Evolutionary conservation across 345 rosid species (phyloP), one percentile per base, ranked within the genome.

Genomic region (Gossypium ekmanianum): DNA sequence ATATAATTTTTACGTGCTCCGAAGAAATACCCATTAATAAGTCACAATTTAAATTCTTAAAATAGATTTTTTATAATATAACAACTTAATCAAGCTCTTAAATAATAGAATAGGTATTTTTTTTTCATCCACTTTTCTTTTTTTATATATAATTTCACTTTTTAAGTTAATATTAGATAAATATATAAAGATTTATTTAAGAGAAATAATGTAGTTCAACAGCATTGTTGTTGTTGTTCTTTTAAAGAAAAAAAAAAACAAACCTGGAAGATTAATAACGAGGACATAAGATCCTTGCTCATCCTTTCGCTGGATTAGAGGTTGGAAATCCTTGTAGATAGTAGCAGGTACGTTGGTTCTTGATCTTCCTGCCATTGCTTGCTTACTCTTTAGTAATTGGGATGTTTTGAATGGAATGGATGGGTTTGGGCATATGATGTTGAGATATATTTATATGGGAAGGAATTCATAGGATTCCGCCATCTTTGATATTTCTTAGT

Each of bases 261-360:
- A 69, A 69, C 73, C 73, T 51, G 45, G 59, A 4, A 69, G 61
- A 69, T 69, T 58, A 69, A 69, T 27, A 10, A 27, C 8, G 3
- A 69, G 45, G 52, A 51, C 10, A 27, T 69, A 1, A 3, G 59
- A 61, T 27, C 24, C 59, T 27, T 27, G 61, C 13, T 69, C 73
- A 27, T 69, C 61, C 73, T 27, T 51, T 0, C 10, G 45, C 4
- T 69, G 45, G 1, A 11, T 16, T 9, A 16, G 44, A 13, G 73
- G 59, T 0, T 9, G 26, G 26, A 51, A 69, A 69, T 69, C 73
- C 22, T 69, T 41, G 13, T 50, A 51, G 18, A 17, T 11, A 10
- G 9, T 4, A 69, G 59, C 45, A 27, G 73, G 41, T 4, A 26
- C 14, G 44, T 69, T 69, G 59, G 73, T 27, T 69, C 45, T 11